Base-by-base conservation (phyloP, 352 stramenopile species). In the Pythium volutum region DNA sequence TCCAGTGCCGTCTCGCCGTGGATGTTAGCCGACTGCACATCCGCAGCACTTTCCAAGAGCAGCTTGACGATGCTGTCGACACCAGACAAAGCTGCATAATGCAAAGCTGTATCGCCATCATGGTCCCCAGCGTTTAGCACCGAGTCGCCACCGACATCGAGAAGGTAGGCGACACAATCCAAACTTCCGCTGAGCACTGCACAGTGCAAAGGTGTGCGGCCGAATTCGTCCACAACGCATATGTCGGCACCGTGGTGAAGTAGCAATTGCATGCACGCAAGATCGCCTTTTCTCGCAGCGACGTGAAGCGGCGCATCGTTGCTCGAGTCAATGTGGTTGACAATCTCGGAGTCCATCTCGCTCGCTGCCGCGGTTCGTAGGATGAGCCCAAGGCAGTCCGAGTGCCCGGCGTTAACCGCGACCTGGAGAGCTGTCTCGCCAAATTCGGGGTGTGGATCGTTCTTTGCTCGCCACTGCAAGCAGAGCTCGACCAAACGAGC, bases 311-410 rank as follows among this genome's bases (percentile, higher is more conserved):
- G 86, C 1, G 86, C 84, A 42, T 95, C 80, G 29, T 88, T 93
- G 38, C 79, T 80, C 9, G 81, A 77, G 56, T 93, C 81, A 46
- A 93, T 90, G 59, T 95, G 84, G 51, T 93, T 95, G 7, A 93
- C 86, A 41, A 95, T 93, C 59, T 91, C 84, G 10, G 82, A 76
- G 57, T 93, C 86, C 86, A 95, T 93, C 6, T 91, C 79, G 50
- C 86, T 95, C 25, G 88, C 89, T 22, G 86, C 86, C 8, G 86
- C 86, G 0, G 84, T 93, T 2, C 70, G 71, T 20, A 95, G 70
- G 16, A 95, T 62, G 11, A 91, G 62, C 12, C 66, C 56, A 14
- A 93, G 59, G 45, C 86, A 95, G 6, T 81, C 67, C 8, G 77
- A 62, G 25, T 93, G 72, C 5, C 70, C 75, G 33, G 67, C 59